phyloP scores from a whole-genome alignment of 441 rosid genomes.

The Erodium moschatum region DNA sequence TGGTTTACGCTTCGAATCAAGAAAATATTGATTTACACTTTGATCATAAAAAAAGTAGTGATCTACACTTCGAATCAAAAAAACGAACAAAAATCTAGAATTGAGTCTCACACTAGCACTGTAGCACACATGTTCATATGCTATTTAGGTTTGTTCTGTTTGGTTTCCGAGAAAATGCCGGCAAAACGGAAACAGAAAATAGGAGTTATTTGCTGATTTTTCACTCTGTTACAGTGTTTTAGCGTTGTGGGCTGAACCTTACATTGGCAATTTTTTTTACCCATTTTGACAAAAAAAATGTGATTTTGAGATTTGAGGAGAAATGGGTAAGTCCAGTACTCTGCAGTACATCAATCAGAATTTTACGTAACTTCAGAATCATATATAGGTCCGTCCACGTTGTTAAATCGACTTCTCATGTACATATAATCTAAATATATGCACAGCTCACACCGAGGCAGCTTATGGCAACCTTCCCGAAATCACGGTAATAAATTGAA shows the following conservation, averaged over 20 bases:
- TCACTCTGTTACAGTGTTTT: background rate
- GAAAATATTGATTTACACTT: too few relatives aligned
- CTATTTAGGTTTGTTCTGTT: background rate
- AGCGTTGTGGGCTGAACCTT: background rate
- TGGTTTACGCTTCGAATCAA: too few relatives aligned
- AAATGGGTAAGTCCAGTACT: constrained; percentile 86
- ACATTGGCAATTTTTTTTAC: background rate
- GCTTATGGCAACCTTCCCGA: too few relatives aligned
- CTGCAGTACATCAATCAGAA: constrained; percentile 94
- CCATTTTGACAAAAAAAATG: background rate
- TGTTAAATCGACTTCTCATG: too few relatives aligned
- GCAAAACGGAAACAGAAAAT: background rate
- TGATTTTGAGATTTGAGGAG: constrained; percentile 2
- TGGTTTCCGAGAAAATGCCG: background rate
- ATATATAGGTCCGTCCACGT: too few relatives aligned
- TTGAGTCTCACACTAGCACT: background rate
- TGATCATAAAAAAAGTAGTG: too few relatives aligned
- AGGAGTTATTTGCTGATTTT: background rate
- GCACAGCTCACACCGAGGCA: too few relatives aligned
- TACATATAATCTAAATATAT: too few relatives aligned
- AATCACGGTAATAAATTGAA: too few relatives aligned
- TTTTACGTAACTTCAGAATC: too few relatives aligned
- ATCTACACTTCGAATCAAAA: too few relatives aligned
- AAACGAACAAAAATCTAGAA: too few relatives aligned
- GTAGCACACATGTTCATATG: background rate